Evolutionary conservation across 2,329 filamentous ascomycete species (phyloP), one percentile per base, ranked within the genome.

Genomic region (Phyllosticta ampelicida): DNA sequence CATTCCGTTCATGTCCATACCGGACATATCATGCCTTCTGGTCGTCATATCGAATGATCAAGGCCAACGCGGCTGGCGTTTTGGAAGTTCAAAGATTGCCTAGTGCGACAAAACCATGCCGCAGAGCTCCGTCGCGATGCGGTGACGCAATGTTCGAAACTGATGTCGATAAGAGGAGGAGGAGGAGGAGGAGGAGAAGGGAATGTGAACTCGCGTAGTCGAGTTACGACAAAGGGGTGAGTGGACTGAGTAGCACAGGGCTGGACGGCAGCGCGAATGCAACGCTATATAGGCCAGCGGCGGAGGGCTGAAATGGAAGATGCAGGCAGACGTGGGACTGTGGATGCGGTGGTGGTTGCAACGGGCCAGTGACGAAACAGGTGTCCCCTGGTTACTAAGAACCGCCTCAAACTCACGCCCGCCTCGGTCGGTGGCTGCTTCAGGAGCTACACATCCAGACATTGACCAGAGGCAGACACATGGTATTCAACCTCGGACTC

Each of bases 1-100:
- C 51, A 51, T 30, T 4, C 20, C 44, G 54, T 13, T 21, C 48
- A 71, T 72, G 62, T 67, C 66, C 73, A 74, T 75, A 28, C 58
- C 61, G 30, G 61, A 62, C 53, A 62, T 68, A 29, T 68, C 67
- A 44, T 44, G 36, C 36, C 36, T 44, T 44, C 36, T 44, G 36
- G 16, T 8, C 36, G n/a, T 44, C 36, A 44, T 54, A 3, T 1
- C 5, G 30, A 19, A 23, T 30, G 36, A n/a, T n/a, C n/a, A 44
- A 26, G 23, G 36, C 16, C 36, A 16, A 44, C 13, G 36, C 36
- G 36, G 3, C 36, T 16, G 36, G 36, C 36, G 36, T 44, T 44
- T 44, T 44, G 36, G 36, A n/a, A 44, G 1, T 44, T 44, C 13
- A 5, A 44, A 44, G n/a, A n/a, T n/a, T 16, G 36, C 36, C 5